Base-by-base conservation (phyloP, 306 rosid genomes). In the Luffa aegyptiaca region DNA sequence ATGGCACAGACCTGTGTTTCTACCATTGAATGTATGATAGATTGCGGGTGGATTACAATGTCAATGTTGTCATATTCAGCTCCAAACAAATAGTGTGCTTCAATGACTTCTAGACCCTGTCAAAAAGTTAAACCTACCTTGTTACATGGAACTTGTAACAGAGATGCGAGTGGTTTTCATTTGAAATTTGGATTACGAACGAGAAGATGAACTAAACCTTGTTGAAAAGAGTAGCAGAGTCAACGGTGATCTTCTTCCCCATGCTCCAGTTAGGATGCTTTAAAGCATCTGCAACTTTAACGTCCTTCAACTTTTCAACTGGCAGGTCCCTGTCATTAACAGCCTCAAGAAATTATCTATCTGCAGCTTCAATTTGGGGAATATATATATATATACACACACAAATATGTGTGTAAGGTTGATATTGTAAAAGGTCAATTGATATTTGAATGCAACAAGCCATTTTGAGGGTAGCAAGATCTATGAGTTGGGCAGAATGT, bases 221-320 rank as follows among this genome's bases (percentile, higher is more conserved):
- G 61, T 95, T 95, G 92, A 95, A 95, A 66, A 95, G 98, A 26
- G 99, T 95, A 82, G 99, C 99, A 48, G 99, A 95, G 86, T 95
- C 99, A 73, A 95, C 98, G n/a, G 99, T 95, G 53, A 95, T 95
- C 88, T 95, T 95, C 80, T 95, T 95, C 57, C 99, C 99, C 99
- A 95, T 95, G 84, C 75, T 93, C 99, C 99, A 95, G 93, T 95
- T 95, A 8, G 99, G 99, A 88, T 95, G 99, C 79, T 95, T 95
- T 85, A 95, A 87, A 49, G 99, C 97, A 86, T 95, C 99, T 63
- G 98, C 97, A 77, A 95, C 99, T 84, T 90, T 95, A 80, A 93
- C 99, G 21, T 93, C 99, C 88, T 93, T 93, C 77, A 95, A 85
- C 74, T 95, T 95, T 5, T 95, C 97, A 83, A 92, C 99, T 2